Conservation (phyloP, 1,284 basidiomycete species). For the Ceratobasidium sp. region DNA sequence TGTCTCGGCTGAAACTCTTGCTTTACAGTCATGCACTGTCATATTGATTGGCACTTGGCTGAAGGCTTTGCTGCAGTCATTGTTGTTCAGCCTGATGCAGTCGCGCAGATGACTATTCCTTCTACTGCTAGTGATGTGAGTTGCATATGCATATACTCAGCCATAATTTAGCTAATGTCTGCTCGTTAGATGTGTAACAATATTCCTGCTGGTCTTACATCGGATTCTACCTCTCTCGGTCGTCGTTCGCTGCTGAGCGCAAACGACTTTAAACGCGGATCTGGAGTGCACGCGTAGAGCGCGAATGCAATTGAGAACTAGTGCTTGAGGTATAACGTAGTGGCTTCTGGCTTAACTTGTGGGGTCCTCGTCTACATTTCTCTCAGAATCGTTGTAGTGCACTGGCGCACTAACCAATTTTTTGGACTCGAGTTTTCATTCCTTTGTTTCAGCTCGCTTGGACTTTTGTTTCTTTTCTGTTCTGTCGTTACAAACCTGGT, state of each 20-base stretch:
- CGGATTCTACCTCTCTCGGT: conserved; percentile 27
- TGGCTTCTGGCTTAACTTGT: not conserved
- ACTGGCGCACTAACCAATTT: not conserved
- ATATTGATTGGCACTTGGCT: conserved; percentile 41
- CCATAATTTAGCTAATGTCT: not conserved
- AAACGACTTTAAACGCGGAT: too few relatives aligned
- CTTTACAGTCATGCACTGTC: conserved; percentile 24
- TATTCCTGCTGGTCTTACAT: conserved; percentile 29
- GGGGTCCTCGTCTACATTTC: not conserved
- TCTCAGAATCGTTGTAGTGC: not conserved
- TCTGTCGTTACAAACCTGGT: too few relatives aligned
- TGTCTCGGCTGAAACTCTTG: not conserved
- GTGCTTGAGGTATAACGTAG: not conserved
- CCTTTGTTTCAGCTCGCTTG: not conserved
- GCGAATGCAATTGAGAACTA: not conserved
- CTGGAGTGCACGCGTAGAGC: conserved; percentile 1
- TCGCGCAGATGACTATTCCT: conserved; percentile 29
- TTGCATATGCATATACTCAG: not conserved
- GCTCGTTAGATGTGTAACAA: conserved; percentile 21
- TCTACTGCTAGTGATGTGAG: conserved; percentile 23
- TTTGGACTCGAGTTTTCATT: not conserved
- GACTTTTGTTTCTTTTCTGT: not conserved
- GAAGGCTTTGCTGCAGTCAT: conserved; percentile 35
- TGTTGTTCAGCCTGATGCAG: conserved; percentile 34
- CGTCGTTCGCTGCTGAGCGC: conserved; percentile 21